Conservation (phyloP, 495 filamentous ascomycete genomes). For the Xylaria grammica region DNA sequence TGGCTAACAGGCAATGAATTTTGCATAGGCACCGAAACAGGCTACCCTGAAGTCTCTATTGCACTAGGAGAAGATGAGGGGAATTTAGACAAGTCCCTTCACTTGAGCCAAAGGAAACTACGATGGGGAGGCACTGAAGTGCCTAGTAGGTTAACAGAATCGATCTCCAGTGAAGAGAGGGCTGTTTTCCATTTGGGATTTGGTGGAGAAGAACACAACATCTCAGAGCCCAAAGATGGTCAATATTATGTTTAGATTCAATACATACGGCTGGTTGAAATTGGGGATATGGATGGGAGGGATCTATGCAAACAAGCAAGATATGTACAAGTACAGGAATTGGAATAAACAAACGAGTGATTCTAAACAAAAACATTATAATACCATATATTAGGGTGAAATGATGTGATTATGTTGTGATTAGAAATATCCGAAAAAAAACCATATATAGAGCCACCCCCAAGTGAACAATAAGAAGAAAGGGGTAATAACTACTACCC, state of each 20-base stretch:
- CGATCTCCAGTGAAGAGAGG: background rate
- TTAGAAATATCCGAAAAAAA: too few relatives aligned
- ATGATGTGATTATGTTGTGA: too few relatives aligned
- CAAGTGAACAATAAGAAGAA: too few relatives aligned
- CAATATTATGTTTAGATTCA: background rate
- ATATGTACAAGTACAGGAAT: too few relatives aligned
- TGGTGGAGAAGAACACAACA: conserved; percentile 3
- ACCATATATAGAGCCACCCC: too few relatives aligned
- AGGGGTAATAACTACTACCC: too few relatives aligned
- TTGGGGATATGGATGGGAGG: too few relatives aligned
- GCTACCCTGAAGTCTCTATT: background rate
- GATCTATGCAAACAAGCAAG: too few relatives aligned
- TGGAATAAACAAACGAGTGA: too few relatives aligned
- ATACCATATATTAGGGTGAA: too few relatives aligned
- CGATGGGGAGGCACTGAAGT: background rate
- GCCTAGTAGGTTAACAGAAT: background rate
- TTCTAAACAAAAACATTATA: too few relatives aligned
- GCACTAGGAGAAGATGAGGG: background rate
- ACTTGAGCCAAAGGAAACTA: background rate
- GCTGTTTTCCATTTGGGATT: background rate
- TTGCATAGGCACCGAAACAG: background rate
- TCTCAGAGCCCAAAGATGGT: conserved; percentile 1
- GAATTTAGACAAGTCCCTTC: background rate
- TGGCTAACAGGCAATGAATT: background rate
- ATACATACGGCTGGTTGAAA: background rate